Percentiles rank a stretch among this genome's conserved stretches.
These are phyloP conservation scores for Arabidopsis arenosa DNA, from an alignment of 345 rosid genomes.

Conservation along the genomic window DNA sequence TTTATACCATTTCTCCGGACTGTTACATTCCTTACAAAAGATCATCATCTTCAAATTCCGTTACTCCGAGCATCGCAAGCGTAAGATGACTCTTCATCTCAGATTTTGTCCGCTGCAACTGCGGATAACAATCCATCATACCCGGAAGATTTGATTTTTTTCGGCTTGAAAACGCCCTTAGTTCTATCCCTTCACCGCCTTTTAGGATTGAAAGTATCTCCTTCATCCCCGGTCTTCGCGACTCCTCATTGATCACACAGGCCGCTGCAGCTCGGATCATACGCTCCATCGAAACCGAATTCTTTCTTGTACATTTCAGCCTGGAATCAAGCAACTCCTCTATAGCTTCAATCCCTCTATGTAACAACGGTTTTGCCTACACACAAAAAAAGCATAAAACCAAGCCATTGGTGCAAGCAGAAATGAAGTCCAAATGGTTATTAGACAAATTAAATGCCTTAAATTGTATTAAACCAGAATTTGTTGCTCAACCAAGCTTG, in stretches of 20 bases:
- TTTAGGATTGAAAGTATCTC: conserved; percentile 61
- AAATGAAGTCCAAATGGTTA: background rate
- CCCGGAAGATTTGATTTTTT: conserved; percentile 65
- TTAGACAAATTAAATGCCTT: background rate
- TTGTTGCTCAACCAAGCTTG: conserved; percentile 25
- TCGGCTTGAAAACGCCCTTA: conserved; percentile 45
- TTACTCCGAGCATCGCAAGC: conserved; percentile 85
- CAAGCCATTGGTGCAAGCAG: background rate
- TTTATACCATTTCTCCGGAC: background rate
- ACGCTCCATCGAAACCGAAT: conserved; percentile 53
- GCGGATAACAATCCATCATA: conserved; percentile 65
- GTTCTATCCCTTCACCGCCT: conserved; percentile 55
- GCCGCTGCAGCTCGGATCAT: conserved; percentile 83
- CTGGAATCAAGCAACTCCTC: conserved; percentile 75
- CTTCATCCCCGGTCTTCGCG: conserved; percentile 64
- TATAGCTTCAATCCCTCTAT: conserved; percentile 63
- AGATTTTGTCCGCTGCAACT: conserved; percentile 62
- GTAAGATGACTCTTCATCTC: conserved; percentile 92
- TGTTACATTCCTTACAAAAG: conserved; percentile 56
- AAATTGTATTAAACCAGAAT: background rate
- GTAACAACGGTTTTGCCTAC: conserved; percentile 84
- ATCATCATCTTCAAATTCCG: conserved; percentile 72
- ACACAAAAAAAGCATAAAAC: background rate
- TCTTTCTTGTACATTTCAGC: conserved; percentile 49
- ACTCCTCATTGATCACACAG: conserved; percentile 73